Conservation (phyloP, 2,329 filamentous ascomycete genomes). For the Chaetomium sp. region DNA sequence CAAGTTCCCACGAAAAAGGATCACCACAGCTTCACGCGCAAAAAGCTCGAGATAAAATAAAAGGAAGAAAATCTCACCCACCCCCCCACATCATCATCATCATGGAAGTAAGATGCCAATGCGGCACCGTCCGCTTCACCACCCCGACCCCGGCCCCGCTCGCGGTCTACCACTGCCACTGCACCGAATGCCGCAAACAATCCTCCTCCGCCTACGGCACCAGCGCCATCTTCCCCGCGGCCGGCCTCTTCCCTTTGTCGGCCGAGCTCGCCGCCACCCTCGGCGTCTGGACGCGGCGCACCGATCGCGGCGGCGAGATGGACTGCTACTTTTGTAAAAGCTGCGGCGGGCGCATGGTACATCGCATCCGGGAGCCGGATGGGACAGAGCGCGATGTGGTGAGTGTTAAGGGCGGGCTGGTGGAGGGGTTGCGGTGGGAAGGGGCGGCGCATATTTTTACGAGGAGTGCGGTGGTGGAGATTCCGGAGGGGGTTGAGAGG, state of each 20-base stretch:
- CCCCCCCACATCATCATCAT: not conserved
- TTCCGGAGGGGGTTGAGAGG: conserved; percentile 31
- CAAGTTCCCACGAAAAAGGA: not conserved
- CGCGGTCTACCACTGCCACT: conserved; percentile 32
- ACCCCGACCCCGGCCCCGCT: conserved; percentile 25
- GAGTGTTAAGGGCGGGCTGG: conserved; percentile 41
- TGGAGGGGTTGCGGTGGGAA: conserved; percentile 37
- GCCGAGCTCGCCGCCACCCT: conserved; percentile 24
- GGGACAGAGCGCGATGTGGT: conserved; percentile 33
- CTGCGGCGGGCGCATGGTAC: conserved; percentile 41
- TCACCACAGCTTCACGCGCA: not conserved
- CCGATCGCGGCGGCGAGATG: conserved; percentile 27
- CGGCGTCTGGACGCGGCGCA: conserved; percentile 26
- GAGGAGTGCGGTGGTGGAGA: conserved; percentile 37
- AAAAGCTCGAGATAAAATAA: not conserved
- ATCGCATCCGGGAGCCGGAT: conserved; percentile 34
- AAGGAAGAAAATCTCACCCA: not conserved
- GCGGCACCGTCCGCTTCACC: conserved; percentile 27
- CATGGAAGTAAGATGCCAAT: conserved; percentile 29
- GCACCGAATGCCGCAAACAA: conserved; percentile 33
- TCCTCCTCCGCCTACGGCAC: conserved; percentile 32
- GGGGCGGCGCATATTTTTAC: conserved; percentile 41
- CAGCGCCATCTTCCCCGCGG: conserved; percentile 31
- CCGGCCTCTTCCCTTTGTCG: conserved; percentile 29
- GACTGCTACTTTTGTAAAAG: conserved; percentile 30